Percentiles rank a stretch among this genome's conserved stretches.
These are phyloP conservation scores for Trypanosoma congolense DNA, from an alignment of 208 protist genomes.

Conservation along the genomic window DNA sequence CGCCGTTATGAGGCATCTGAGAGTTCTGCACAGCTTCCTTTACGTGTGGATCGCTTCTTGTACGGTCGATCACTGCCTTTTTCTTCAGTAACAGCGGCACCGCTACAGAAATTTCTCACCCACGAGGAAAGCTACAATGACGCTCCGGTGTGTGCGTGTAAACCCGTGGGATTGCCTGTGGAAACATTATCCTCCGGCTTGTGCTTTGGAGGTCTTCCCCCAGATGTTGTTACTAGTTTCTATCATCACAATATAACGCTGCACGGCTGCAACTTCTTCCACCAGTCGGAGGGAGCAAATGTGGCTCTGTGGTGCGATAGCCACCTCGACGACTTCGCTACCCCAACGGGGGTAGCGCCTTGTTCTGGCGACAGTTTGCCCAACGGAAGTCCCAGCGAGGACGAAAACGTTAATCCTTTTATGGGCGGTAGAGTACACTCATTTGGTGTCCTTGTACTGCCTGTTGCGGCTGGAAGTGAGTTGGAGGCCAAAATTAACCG, in stretches of 20 bases:
- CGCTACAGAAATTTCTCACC: conserved; percentile 29
- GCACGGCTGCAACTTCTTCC: conserved; percentile 69
- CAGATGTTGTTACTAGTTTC: conserved; percentile 20
- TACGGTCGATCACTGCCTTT: conserved; percentile 49
- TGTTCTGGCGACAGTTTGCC: not conserved
- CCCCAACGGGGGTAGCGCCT: conserved; percentile 1
- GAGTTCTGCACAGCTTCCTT: conserved; percentile 28
- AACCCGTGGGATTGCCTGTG: not conserved
- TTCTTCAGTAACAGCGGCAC: conserved; percentile 46
- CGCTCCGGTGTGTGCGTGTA: not conserved
- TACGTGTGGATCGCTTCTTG: conserved; percentile 40
- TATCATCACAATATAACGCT: conserved; percentile 64
- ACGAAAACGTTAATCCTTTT: not conserved
- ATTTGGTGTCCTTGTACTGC: conserved; percentile 56
- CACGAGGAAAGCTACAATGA: not conserved
- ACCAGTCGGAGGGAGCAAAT: conserved; percentile 51
- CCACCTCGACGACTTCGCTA: conserved; percentile 14
- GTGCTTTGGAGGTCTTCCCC: conserved; percentile 7
- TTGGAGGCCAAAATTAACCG: conserved; percentile 32
- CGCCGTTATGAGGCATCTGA: conserved; percentile 31
- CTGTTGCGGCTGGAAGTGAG: conserved; percentile 43
- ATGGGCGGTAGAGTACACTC: conserved; percentile 16
- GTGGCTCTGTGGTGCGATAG: conserved; percentile 48
- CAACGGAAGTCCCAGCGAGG: not conserved
- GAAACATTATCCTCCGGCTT: not conserved